Base-by-base conservation (phyloP, 495 filamentous ascomycete genomes). In the Xylaria telfairii region DNA sequence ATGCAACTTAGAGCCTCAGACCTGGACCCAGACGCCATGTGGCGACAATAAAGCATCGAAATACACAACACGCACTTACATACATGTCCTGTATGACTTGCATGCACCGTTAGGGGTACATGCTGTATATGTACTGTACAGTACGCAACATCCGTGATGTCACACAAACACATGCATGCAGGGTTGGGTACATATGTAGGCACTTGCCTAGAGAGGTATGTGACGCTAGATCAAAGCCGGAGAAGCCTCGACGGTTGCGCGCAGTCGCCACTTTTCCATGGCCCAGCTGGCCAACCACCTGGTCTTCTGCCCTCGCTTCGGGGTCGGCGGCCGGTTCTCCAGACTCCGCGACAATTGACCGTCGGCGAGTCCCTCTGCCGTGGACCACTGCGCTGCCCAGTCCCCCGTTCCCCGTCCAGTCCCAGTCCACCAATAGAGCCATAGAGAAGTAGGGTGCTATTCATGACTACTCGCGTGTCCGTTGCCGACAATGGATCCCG, bases 401-500 rank as follows among this genome's bases (percentile, higher is more conserved):
- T 34, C 53, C n/a, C n/a, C n/a, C n/a, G n/a, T n/a, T n/a, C n/a
- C n/a, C 53, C 17, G 32, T 39, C 56, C 3, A 37, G 44, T 46
- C 10, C 59, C 37, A 62, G 42, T 54, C 51, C 51, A 54, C 51
- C 51, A 54, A 54, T 54, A 53, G 51, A 54, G 51, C 51, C 17
- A 41, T 10, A 30, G 3, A 37, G 34, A 3, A 4, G 34, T 32
- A 26, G 42, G 32, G 47, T 32, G 24, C 47, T 51, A 66, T 66
- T 66, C 32, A 5, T 24, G 54, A 49, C 54, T 53, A 24, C 67
- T 30, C 39, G 51, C 41, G 24, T 56, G 4, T 42, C 42, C 67
- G 42, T 41, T 42, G 54, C 67, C 56, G 54, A 51, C 39, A 68
- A 76, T 77, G 73, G 76, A 74, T 72, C 70, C 76, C 9, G 74